Evolutionary conservation across 768 basidiomycete species (phyloP).

Genomic region (Leccinum truebloodii): DNA sequence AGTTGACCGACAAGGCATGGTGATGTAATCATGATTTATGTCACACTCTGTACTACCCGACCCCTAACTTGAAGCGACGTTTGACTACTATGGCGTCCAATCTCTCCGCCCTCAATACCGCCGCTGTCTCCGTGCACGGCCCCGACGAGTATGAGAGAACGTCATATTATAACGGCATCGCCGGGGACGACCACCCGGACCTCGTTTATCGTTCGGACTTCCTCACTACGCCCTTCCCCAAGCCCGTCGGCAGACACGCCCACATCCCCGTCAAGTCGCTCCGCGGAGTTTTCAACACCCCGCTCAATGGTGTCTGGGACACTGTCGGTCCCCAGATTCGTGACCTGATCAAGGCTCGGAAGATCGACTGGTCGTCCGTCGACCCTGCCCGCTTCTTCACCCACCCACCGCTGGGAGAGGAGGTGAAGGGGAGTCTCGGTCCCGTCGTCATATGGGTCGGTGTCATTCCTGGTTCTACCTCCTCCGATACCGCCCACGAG

Average conservation of each 20-base stretch:
- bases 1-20: neutral
- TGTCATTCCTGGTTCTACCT: neutral
- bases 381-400: neutral
- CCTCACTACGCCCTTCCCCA: neutral
- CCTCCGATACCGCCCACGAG: neutral
- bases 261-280: neutral
- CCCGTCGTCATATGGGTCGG: neutral
- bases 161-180: neutral
- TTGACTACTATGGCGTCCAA: too few relatives aligned
- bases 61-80: too few relatives aligned
- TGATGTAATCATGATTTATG: neutral
- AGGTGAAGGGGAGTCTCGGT: neutral
- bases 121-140: neutral
- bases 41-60: neutral
- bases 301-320: neutral
- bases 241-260: neutral
- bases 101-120: too few relatives aligned
- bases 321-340: neutral
- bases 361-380: neutral
- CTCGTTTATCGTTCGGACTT: neutral
- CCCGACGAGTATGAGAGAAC: neutral
- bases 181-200: neutral
- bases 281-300: neutral
- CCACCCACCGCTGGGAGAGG: neutral
- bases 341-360: neutral